Evolutionary conservation across 1,284 basidiomycete species (phyloP).

Genomic region (Pyrrhoderma lamaoense): DNA sequence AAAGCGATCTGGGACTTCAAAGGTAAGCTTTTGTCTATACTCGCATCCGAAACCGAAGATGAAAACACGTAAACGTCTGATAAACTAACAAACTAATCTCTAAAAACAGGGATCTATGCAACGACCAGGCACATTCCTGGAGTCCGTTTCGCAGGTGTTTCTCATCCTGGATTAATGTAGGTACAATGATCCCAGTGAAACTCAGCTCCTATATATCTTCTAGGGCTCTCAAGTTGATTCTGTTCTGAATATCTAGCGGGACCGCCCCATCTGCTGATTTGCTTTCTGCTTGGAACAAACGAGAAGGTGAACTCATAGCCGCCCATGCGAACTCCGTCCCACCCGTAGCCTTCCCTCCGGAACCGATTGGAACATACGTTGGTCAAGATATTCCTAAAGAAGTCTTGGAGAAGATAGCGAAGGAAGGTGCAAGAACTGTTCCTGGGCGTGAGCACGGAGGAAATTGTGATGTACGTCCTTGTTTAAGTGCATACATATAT

Average conservation of each 20-base stretch:
- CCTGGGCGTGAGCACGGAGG: conserved; percentile 79
- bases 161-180: conserved; percentile 63
- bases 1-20: conserved; percentile 81
- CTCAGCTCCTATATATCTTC: neutral
- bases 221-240: neutral
- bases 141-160: conserved; percentile 71
- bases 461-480: conserved; percentile 59
- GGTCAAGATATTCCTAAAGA: conserved; percentile 52
- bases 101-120: conserved; percentile 48
- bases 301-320: conserved; percentile 62
- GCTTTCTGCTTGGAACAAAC: conserved; percentile 65
- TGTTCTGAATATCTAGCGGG: conserved; percentile 30
- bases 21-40: conserved; percentile 35
- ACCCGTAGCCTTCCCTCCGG: conserved; percentile 61
- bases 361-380: conserved; percentile 57
- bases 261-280: conserved; percentile 70
- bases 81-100: too few species aligned
- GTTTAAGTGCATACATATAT: too few species aligned
- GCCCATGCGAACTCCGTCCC: conserved; percentile 48
- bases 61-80: too few species aligned
- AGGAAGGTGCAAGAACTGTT: conserved; percentile 68
- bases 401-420: conserved; percentile 47
- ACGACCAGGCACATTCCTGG: conserved; percentile 71
- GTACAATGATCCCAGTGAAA: neutral
- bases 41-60: conserved; percentile 9